Evolutionary conservation across 768 basidiomycete genomes (phyloP), one percentile per base, ranked within the genome.

Genomic region (Lactarius pseudohatsudake): DNA sequence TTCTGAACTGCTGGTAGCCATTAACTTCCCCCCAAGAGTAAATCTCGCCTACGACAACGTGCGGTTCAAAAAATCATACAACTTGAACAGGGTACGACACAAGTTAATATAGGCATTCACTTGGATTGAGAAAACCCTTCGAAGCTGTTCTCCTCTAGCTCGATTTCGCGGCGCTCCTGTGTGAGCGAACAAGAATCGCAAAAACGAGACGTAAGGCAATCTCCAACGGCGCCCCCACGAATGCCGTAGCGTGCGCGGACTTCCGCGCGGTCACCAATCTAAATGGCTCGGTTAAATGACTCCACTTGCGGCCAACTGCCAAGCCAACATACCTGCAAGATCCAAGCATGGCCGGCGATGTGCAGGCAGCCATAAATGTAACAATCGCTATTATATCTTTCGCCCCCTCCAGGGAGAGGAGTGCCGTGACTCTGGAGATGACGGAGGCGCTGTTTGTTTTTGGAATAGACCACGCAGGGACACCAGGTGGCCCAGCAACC

Each of bases 91-190:
- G 10, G 15, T n/a, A 26, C 4, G 3, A 22, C 38, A 40, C 0
- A 40, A 40, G 15, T 40, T 3, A 16, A 40, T 15, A 53, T 3
- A 9, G 7, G 41, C 2, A n/a, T 22, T 41, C 60, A 34, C 34
- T 9, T 34, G 34, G 34, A 9, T 34, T 28, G 50, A 53, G 22
- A 13, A 26, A 53, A 15, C 13, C 6, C 26, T 28, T n/a, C 28
- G 2, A 74, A 72, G 65, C 77, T 79, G 67, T 74, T 72, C 71
- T 84, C 82, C 69, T 84, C 83, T 62, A 81, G 69, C 70, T 80
- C 79, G 7, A 85, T 68, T 66, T 85, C 83, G 30, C 78, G 76
- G 36, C 76, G 75, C 66, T 82, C 82, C 72, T 85, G 84, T 0
- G 77, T 77, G 50, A 85, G 79, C 22, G 77, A 76, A 71, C 85